Evolutionary conservation across 768 basidiomycete genomes (phyloP).

Genomic region (Hemileccinum rubropunctum): DNA sequence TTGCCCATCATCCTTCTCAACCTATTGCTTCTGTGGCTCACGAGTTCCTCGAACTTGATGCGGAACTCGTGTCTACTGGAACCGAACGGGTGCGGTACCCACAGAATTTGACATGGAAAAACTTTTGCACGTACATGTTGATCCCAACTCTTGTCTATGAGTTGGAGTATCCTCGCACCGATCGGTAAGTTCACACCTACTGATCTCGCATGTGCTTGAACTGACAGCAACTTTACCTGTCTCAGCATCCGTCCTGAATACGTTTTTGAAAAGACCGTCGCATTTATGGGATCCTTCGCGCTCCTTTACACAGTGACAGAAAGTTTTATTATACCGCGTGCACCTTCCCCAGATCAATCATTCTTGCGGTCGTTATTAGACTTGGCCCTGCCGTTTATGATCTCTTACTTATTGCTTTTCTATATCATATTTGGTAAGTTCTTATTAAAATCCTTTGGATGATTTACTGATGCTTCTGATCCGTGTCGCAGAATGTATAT

Average conservation of each 20-base stretch:
- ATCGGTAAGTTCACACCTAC: constrained; percentile 47
- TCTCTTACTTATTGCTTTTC: constrained; percentile 84
- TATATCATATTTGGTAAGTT: constrained; percentile 76
- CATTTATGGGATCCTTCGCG: constrained; percentile 94
- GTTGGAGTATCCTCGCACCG: constrained; percentile 91
- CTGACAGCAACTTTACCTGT: background rate
- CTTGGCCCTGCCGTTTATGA: constrained; percentile 90
- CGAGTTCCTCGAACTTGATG: constrained; percentile 72
- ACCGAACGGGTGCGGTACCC: constrained; percentile 73
- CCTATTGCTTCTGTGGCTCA: constrained; percentile 66
- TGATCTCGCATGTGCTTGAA: background rate
- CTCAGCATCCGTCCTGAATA: constrained; percentile 45
- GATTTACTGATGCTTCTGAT: constrained; percentile 1
- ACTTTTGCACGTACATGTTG: constrained; percentile 83
- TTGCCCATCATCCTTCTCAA: constrained; percentile 65
- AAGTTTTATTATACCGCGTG: constrained; percentile 86
- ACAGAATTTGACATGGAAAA: constrained; percentile 74
- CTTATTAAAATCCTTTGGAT: background rate
- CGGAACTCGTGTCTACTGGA: constrained; percentile 74
- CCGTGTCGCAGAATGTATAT: constrained; percentile 71
- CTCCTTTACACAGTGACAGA: constrained; percentile 93
- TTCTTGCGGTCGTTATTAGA: constrained; percentile 79
- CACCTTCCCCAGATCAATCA: constrained; percentile 63
- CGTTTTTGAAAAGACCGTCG: constrained; percentile 60
- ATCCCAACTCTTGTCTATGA: constrained; percentile 95